A percentile compares a stretch with the other conserved stretches of the same genome.
These are phyloP conservation scores for Annulohypoxylon moriforme DNA, from an alignment of 495 filamentous ascomycete species.

Conservation along the genomic window DNA sequence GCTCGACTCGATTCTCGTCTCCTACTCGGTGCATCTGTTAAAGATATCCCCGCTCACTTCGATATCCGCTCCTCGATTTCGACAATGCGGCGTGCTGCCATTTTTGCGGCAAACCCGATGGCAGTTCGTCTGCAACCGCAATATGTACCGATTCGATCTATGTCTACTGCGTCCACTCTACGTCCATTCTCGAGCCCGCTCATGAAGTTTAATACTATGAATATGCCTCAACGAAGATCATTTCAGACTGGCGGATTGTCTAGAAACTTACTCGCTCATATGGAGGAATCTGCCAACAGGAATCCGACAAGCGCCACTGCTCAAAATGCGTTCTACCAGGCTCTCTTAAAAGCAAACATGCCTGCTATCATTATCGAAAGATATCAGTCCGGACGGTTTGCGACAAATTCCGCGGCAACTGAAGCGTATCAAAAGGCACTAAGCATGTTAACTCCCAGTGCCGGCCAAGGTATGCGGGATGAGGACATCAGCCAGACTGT, in stretches of 20 bases:
- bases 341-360: constrained; percentile 90
- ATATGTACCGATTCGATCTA: constrained; percentile 30
- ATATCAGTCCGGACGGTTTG: constrained; percentile 86
- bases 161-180: constrained; percentile 43
- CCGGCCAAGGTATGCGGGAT: constrained; percentile 49
- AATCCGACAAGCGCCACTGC: constrained; percentile 85
- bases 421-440: constrained; percentile 80
- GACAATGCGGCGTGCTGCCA: constrained; percentile 40
- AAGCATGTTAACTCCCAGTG: constrained; percentile 63
- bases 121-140: constrained; percentile 38
- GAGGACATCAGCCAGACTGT: constrained; percentile 45
- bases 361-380: constrained; percentile 90
- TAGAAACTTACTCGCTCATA: constrained; percentile 60
- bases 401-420: constrained; percentile 77
- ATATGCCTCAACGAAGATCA: constrained; percentile 47
- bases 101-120: constrained; percentile 46
- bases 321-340: constrained; percentile 93
- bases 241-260: constrained; percentile 58
- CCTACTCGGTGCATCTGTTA: constrained; percentile 19
- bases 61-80: constrained; percentile 51
- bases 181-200: constrained; percentile 38
- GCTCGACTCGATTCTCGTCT: constrained; percentile 37
- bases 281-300: constrained; percentile 89
- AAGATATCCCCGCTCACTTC: constrained; percentile 42
- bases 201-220: constrained; percentile 18